Conservation (phyloP, 1,139 yeast genomes). For the Pichia sp. region DNA sequence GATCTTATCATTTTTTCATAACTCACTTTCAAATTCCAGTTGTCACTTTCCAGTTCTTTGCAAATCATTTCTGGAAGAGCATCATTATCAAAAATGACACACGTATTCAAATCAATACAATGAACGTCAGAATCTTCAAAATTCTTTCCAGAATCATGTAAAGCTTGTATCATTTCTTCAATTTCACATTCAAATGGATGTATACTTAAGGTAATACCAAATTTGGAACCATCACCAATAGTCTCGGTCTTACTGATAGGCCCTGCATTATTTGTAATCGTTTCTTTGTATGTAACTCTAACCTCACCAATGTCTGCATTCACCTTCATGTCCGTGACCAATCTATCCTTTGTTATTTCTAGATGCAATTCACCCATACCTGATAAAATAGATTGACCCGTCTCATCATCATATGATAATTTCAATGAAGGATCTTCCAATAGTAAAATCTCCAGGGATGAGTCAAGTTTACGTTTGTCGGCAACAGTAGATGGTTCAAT, state of each 20-base stretch:
- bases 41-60: conserved; percentile 20
- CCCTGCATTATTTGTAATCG: conserved; percentile 28
- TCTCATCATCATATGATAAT: conserved; percentile 65
- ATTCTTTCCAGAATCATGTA: conserved; percentile 1
- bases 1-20: conserved; percentile 46
- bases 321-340: conserved; percentile 74
- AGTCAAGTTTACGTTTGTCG: conserved; percentile 46
- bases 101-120: conserved; percentile 29
- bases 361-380: conserved; percentile 97
- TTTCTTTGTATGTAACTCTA: conserved; percentile 84
- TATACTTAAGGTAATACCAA: conserved; percentile 34
- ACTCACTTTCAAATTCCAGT: conserved; percentile 43
- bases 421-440: conserved; percentile 81
- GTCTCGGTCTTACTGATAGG: conserved; percentile 5
- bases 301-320: conserved; percentile 73
- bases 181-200: conserved; percentile 46
- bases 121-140: conserved; percentile 23
- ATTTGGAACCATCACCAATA: conserved; percentile 8
- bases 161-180: conserved; percentile 25
- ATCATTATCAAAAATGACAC: conserved; percentile 19
- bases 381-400: conserved; percentile 78
- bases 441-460: conserved; percentile 54
- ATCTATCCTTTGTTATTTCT: conserved; percentile 76
- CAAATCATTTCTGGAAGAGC: conserved; percentile 18
- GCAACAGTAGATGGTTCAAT: conserved; percentile 81